A percentile compares a stretch with the other conserved stretches of the same genome.
Evolutionary conservation across 164 flowering plant species (phyloP).

Genomic region (Umbilicus rupestris): DNA sequence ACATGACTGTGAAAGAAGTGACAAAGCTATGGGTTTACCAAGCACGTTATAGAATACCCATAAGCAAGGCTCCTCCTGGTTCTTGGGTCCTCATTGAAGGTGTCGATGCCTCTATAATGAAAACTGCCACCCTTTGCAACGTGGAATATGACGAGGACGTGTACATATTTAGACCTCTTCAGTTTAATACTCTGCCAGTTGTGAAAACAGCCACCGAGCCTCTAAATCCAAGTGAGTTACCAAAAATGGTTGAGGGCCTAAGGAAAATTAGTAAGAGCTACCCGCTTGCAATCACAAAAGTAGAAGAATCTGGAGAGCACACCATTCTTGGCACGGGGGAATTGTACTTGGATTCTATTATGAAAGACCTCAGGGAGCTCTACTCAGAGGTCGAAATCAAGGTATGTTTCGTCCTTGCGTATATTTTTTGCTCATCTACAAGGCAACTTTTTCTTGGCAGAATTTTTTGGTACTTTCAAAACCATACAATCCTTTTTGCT

Average conservation of each 20-base stretch:
- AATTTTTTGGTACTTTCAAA: not conserved
- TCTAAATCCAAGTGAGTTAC: constrained; percentile 94
- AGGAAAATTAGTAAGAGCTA: constrained; percentile 96
- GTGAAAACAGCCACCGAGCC: constrained; percentile 98
- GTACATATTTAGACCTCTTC: constrained; percentile 86
- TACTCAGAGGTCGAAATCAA: constrained; percentile 99
- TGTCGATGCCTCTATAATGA: constrained; percentile 97
- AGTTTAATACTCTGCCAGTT: constrained; percentile 88
- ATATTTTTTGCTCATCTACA: not conserved
- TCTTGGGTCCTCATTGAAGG: constrained; percentile 99
- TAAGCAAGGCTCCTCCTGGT: constrained; percentile 95
- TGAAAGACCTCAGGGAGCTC: constrained; percentile 98
- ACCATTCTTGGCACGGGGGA: constrained; percentile 97
- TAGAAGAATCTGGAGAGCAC: constrained; percentile 98
- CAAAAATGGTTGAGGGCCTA: constrained; percentile 99
- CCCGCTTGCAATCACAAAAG: constrained; percentile 93
- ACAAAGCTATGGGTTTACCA: constrained; percentile 96
- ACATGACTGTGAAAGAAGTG: constrained; percentile 88
- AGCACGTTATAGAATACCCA: constrained; percentile 87
- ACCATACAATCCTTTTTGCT: not conserved
- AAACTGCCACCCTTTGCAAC: constrained; percentile 93
- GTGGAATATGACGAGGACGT: constrained; percentile 76
- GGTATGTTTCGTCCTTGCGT: constrained; percentile 29
- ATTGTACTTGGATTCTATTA: constrained; percentile 89
- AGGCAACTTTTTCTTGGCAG: not conserved